phyloP scores from a whole-genome alignment of 192 early-diverging fungal species.

The Backusella sp. region DNA sequence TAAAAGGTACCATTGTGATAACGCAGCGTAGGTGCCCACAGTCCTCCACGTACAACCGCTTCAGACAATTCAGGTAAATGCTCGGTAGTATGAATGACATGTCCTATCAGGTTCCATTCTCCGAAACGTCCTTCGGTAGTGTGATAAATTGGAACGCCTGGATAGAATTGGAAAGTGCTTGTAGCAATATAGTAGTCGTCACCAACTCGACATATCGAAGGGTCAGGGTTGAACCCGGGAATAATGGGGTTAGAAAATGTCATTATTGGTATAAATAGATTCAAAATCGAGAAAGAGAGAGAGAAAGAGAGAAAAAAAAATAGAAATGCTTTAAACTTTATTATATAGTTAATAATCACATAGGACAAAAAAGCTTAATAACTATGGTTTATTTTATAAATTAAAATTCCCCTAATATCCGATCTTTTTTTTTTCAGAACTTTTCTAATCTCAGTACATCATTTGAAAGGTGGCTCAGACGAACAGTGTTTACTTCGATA shows the following conservation, averaged over 20 bases:
- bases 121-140: neutral
- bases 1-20: neutral
- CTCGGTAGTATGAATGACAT: neutral
- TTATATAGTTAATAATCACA: neutral
- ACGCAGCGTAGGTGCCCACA: neutral
- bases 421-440: constrained; percentile 12
- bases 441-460: constrained; percentile 22
- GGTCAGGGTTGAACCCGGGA: neutral
- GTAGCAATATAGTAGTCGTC: neutral
- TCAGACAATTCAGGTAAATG: neutral
- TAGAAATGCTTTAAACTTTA: neutral
- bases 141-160: neutral
- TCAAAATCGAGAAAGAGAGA: neutral
- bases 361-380: neutral
- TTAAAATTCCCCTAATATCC: neutral
- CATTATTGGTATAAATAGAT: neutral
- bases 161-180: neutral
- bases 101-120: neutral
- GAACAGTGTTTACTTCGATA: neutral
- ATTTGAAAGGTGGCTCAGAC: constrained; percentile 12
- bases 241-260: neutral
- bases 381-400: neutral
- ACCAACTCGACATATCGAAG: neutral
- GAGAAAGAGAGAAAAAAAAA: neutral
- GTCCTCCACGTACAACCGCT: neutral